Base-by-base conservation (phyloP, 345 rosid species). In the Acer negundo region DNA sequence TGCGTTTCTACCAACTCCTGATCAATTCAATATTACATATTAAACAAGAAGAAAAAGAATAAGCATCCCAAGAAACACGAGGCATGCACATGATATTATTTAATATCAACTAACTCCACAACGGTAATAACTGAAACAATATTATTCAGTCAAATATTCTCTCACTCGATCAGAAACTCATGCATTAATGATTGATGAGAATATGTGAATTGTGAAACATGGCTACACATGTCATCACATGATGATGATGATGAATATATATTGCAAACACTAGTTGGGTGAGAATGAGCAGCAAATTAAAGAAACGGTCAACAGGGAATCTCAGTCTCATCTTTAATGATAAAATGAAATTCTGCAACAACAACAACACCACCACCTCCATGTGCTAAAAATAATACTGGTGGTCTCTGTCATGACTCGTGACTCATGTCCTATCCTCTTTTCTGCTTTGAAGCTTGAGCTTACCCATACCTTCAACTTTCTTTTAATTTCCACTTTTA, bases 41-140 rank as follows among this genome's bases (percentile, higher is more conserved):
- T 35, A 35, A 35, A 35, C 35, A 31, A 31, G 5, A 31, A 31
- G 35, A 31, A 31, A 0, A 35, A 35, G 38, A 35, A 35, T 4
- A 49, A 69, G 31, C 16, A 47, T 22, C 62, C 62, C 35, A 58
- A 55, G 47, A 55, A 55, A 62, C 74, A 20, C 40, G 12, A 73
- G 64, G 10, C 67, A 61, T 49, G 17, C 67, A 40, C 23, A 40
- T 51, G 22, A 20, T 58, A 19, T 8, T 17, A 59, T 24, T 12
- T 8, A 35, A 7, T 38, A 11, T 42, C 46, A 88, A 85, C 91
- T 79, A 85, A 88, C 90, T 79, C 80, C 83, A 73, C 82, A 88
- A 91, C 93, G 68, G 90, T 83, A 89, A 85, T 88, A 91, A 89
- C 95, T 88, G 93, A 83, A 85, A 59, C 2, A 35, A 35, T 35